These are phyloP conservation scores for Drosera capensis DNA, from an alignment of 148 eudicot species.

Conservation along the genomic window DNA sequence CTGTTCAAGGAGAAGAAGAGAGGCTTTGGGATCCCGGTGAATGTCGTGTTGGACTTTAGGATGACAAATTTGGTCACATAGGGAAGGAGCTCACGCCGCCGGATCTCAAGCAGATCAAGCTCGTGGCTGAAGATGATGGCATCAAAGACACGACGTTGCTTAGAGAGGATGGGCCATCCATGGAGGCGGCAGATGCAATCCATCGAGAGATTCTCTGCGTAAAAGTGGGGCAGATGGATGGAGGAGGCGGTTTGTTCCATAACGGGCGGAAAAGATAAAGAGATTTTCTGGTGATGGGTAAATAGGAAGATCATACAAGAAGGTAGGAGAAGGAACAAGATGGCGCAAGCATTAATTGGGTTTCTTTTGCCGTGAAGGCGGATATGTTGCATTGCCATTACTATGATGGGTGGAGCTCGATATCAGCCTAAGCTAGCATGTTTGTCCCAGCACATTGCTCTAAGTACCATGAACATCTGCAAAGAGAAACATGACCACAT, in stretches of 20 bases:
- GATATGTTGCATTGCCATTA: too few relatives aligned
- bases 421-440: too few relatives aligned
- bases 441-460: too few relatives aligned
- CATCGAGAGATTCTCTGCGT: slow-evolving; percentile 80
- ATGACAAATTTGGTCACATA: slow-evolving; percentile 63
- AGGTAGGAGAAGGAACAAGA: slow-evolving; percentile 34
- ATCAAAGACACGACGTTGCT: slow-evolving; percentile 66
- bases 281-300: slow-evolving; percentile 34
- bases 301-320: slow-evolving; percentile 22
- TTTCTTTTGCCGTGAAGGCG: too few relatives aligned
- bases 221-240: slow-evolving; percentile 49
- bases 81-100: slow-evolving; percentile 76
- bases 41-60: slow-evolving; percentile 70
- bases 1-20: slow-evolving; percentile 41
- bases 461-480: too few relatives aligned
- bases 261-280: slow-evolving; percentile 67
- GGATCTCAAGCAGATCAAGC: slow-evolving; percentile 67
- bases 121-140: slow-evolving; percentile 76
- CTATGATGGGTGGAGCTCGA: too few relatives aligned
- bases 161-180: slow-evolving; percentile 59
- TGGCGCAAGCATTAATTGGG: too few relatives aligned
- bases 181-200: slow-evolving; percentile 59
- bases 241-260: slow-evolving; percentile 74
- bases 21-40: slow-evolving; percentile 78
- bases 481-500: too few relatives aligned